Base-by-base conservation (phyloP, 2,329 filamentous ascomycete genomes). In the Colletotrichum tamarilloi region DNA sequence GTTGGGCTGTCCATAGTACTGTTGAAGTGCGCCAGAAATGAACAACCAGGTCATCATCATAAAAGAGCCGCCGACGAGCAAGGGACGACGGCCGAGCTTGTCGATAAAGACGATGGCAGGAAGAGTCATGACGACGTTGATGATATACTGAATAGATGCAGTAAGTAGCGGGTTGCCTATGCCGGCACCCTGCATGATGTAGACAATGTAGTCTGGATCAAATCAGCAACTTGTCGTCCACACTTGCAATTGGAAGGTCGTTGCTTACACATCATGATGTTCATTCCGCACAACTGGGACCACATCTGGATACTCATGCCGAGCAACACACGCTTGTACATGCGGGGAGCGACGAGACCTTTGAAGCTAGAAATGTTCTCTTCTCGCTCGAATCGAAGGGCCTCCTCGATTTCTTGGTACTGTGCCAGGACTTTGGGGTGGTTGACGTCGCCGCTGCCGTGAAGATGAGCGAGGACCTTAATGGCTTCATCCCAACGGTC, bases 401-500 rank as follows among this genome's bases (percentile, higher is more conserved):
- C 87, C 67, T 89, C 86, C 75, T 89, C 84, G 58, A 90, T 90
- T 71, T 93, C 91, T 69, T 88, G 85, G 76, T 89, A 91, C 81
- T 93, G 88, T 0, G 90, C 90, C 0, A 92, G 82, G 4, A 93
- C 91, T 76, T 88, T 88, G 14, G 89, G 86, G 72, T 92, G 85
- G 67, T 87, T 86, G 3, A 84, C 73, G 70, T 92, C 85, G 3
- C 90, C 90, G 0, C 82, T 80, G 5, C 88, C 91, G 76, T 93
- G 91, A 1, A 93, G 83, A 26, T 84, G 78, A 0, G 90, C 90
- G 22, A 93, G 85, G 55, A 90, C 87, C 26, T 85, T 77, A 55
- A 91, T 84, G 0, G 90, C 90, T 78, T 94, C 89, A 32, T 93
- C 91, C 86, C 92, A 92, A 1, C 90, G 87, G 74, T 92, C 92